Base-by-base conservation (phyloP, 2,329 filamentous ascomycete genomes). In the Apiospora pterosperma region DNA sequence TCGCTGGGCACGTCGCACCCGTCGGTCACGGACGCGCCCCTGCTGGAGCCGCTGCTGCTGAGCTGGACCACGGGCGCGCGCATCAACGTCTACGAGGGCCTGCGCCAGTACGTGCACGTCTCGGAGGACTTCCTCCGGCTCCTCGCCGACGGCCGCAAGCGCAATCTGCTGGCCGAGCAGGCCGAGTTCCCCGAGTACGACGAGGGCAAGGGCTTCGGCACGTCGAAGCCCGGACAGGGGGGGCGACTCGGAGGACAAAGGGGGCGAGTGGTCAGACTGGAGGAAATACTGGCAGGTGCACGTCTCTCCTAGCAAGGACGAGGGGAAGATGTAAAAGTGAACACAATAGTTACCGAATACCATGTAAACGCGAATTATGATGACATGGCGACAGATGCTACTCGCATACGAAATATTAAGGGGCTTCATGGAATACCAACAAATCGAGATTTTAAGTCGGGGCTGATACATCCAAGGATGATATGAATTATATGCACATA, bases 21-120 rank as follows among this genome's bases (percentile, higher is more conserved):
- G 0, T 86, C 83, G 11, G 85, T 90, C 23, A 90, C 89, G 0
- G 89, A 91, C 70, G 89, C 88, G 19, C 88, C 88, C 0, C 78
- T 91, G 3, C 81, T 91, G 8, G 84, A 90, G 66, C 88, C 88
- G 0, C 76, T 83, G 61, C 76, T 91, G 34, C 78, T 91, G 55
- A 82, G 84, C 64, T 84, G 85, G 78, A 85, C 86, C 0, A 90
- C 88, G 0, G 86, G 87, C 0, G 85, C 88, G 0, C 84, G 79
- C 1, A 81, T 89, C n/a, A 77, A 87, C 63, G 84, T 84, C 1
- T 79, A 78, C 52, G 80, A 86, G 64, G 88, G 85, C 0, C 72
- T 90, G 48, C 73, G 77, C 36, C 83, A 89, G 74, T 90, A 91
- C 69, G 86, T 90, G 34, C 79, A 84, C 55, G 77, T 87, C 1